phyloP scores from a whole-genome alignment of 2,329 filamentous ascomycete species.

The Metarhizium humberi region DNA sequence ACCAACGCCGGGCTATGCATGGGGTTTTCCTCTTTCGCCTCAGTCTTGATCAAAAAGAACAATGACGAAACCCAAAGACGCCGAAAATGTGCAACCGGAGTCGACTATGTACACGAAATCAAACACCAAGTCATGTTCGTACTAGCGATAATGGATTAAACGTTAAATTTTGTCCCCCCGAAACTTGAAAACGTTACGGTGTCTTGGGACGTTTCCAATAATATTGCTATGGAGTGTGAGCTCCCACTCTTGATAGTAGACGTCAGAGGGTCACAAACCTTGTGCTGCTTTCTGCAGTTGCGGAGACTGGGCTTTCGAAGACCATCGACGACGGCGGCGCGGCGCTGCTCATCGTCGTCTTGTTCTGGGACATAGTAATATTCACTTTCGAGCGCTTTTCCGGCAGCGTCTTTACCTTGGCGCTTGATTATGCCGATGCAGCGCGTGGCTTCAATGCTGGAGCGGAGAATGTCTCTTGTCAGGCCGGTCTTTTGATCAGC shows the following conservation, averaged over 20 bases:
- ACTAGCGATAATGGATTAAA: background rate
- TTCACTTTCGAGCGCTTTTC: constrained; percentile 87
- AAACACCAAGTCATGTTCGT: background rate
- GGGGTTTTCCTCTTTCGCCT: background rate
- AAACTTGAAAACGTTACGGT: constrained; percentile 28
- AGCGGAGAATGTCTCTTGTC: constrained; percentile 54
- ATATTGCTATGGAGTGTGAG: constrained; percentile 47
- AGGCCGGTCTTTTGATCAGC: constrained; percentile 49
- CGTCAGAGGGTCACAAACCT: constrained; percentile 52
- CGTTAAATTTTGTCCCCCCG: background rate
- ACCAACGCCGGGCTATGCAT: constrained; percentile 5
- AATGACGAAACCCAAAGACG: background rate
- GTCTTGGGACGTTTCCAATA: constrained; percentile 59
- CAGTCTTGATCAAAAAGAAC: background rate
- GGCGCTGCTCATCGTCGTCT: constrained; percentile 69
- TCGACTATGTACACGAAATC: constrained; percentile 2
- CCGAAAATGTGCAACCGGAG: background rate
- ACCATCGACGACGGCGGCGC: constrained; percentile 76
- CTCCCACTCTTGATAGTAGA: constrained; percentile 2
- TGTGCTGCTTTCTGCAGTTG: constrained; percentile 90
- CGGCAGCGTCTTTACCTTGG: constrained; percentile 91
- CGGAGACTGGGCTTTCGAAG: constrained; percentile 82
- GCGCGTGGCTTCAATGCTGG: constrained; percentile 60
- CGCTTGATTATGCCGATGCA: constrained; percentile 85
- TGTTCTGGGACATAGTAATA: constrained; percentile 92